phyloP scores from a whole-genome alignment of 2,329 filamentous ascomycete genomes.

The Tolypocladium cylindrosporum region DNA sequence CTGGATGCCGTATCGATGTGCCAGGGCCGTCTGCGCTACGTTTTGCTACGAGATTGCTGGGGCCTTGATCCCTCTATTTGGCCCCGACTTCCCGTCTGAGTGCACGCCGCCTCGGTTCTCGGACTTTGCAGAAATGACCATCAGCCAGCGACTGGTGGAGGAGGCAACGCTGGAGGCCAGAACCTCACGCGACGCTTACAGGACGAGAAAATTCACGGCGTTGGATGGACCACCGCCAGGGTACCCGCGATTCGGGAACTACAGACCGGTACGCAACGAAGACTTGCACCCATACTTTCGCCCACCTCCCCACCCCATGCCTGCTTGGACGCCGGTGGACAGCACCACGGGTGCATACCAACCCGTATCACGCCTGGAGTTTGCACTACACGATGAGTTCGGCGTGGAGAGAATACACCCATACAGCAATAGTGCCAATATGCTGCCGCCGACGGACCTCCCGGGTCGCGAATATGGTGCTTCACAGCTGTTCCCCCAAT shows the following conservation, averaged over 20 bases:
- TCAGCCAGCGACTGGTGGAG: conserved; percentile 45
- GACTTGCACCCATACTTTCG: background rate
- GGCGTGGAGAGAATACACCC: background rate
- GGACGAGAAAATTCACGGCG: background rate
- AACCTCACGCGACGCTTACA: background rate
- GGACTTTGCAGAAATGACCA: conserved; percentile 58
- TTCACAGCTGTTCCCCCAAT: background rate
- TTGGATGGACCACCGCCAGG: background rate
- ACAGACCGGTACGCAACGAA: background rate
- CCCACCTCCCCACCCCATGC: background rate
- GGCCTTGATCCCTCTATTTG: conserved; percentile 85
- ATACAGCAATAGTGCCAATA: background rate
- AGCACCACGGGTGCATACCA: background rate
- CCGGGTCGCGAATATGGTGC: background rate
- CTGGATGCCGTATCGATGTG: conserved; percentile 89
- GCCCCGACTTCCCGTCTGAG: conserved; percentile 62
- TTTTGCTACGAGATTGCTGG: conserved; percentile 82
- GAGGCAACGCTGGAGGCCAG: conserved; percentile 39
- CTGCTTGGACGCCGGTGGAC: background rate
- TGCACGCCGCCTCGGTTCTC: conserved; percentile 58
- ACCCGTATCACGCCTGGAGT: background rate
- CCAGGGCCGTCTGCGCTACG: conserved; percentile 75
- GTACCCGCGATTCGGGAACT: background rate
- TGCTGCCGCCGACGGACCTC: background rate
- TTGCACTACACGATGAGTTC: background rate